Base-by-base conservation (phyloP, 768 basidiomycete genomes). In the Mycena vulgaris region DNA sequence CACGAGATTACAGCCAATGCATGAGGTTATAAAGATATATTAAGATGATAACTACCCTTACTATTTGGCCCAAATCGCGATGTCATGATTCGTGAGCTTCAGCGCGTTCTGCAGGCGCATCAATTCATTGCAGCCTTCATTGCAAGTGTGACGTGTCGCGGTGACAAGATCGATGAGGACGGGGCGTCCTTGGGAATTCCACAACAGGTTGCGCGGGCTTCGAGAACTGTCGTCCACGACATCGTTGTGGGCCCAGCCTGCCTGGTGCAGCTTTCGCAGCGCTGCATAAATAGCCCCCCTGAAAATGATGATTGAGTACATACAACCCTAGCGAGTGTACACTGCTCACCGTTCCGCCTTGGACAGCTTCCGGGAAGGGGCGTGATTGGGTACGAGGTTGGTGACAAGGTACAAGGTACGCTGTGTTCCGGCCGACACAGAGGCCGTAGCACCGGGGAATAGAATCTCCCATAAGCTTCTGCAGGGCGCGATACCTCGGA, bases 121-220 rank as follows among this genome's bases (percentile, higher is more conserved):
- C 40, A 63, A 33, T 31, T 63, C 63, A 28, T 14, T 16, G 30
- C 63, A 55, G 13, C 52, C n/a, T 23, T 33, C 28, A 19, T 45
- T 31, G 63, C 63, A 63, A 16, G 30, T 48, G 19, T 65, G 64
- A 9, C 42, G 31, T 33, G 45, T 57, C 19, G 45, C 64, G 2
- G 64, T 65, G 16, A 27, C 53, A 7, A 65, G 35, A 49, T 65
- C 64, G 10, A 65, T 65, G 55, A 65, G 53, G 31, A 65, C 53
- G 23, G 64, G 64, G 47, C 45, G 64, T 47, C 53, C 42, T 48
- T 48, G 23, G 25, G 30, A 23, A 48, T 57, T 37, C 64, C 55
- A 65, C 64, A 56, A 16, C 30, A 65, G 40, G 55, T 65, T 65
- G 45, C 55, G 64, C 16, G 21, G 42, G 31, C 33, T n/a, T 30